Conservation (phyloP, 345 rosid genomes). For the Ricinus communis region DNA sequence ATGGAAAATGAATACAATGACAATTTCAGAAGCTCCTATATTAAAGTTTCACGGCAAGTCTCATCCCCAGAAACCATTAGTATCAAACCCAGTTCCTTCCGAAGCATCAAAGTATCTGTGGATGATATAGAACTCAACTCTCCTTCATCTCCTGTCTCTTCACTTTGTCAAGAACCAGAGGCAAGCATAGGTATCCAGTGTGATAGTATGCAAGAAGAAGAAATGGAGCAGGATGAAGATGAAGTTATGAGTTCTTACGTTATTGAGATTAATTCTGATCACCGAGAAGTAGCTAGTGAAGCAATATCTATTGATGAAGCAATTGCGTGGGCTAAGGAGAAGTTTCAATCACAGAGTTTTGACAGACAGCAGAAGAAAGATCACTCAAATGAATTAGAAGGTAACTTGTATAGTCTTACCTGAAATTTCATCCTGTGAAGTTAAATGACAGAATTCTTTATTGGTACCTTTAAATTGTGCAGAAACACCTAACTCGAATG, state of each 20-base stretch:
- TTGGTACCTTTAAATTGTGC: conserved; percentile 16
- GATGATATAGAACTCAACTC: conserved; percentile 68
- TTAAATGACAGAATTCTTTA: background rate
- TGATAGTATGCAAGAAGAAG: conserved; percentile 31
- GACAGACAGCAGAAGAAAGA: conserved; percentile 22
- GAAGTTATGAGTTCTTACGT: conserved; percentile 84
- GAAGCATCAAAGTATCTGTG: conserved; percentile 38
- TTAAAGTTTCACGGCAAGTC: conserved; percentile 39
- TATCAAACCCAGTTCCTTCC: conserved; percentile 53
- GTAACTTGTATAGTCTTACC: conserved; percentile 15
- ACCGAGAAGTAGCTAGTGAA: conserved; percentile 42
- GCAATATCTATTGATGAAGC: conserved; percentile 64
- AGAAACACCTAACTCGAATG: conserved; percentile 26
- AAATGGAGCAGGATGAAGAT: conserved; percentile 46
- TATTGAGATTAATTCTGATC: conserved; percentile 72
- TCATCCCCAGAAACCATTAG: conserved; percentile 74
- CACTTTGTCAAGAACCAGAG: conserved; percentile 54
- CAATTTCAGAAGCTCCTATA: conserved; percentile 35
- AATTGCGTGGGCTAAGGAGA: conserved; percentile 74
- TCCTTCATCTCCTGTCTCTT: conserved; percentile 73
- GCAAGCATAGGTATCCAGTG: conserved; percentile 5
- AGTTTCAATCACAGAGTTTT: conserved; percentile 35
- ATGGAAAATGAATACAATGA: conserved; percentile 36
- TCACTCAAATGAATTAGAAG: conserved; percentile 27
- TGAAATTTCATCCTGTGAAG: background rate